These are phyloP conservation scores for Yamadazyma oceani DNA, from an alignment of 1,139 yeast genomes.

Conservation along the genomic window DNA sequence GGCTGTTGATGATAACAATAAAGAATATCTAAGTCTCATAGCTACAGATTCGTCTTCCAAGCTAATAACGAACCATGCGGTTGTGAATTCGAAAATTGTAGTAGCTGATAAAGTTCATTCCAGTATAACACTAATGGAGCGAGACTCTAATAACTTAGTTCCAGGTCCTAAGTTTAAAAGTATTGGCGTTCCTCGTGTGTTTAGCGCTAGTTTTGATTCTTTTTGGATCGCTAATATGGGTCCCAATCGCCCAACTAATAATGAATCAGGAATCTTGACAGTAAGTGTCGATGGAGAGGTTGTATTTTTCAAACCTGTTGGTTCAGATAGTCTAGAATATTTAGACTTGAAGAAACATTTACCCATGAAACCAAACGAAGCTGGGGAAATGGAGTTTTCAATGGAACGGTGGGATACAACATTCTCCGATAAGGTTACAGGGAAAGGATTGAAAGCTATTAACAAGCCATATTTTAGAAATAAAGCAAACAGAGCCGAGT, in stretches of 20 bases:
- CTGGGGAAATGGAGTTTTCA: slow-evolving; percentile 8
- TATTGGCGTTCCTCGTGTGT: slow-evolving; percentile 46
- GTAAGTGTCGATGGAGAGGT: slow-evolving; percentile 55
- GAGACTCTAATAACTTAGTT: slow-evolving; percentile 10
- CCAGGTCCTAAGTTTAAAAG: slow-evolving; percentile 18
- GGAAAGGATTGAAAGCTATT: slow-evolving; percentile 39
- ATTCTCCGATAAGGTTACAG: slow-evolving; percentile 38
- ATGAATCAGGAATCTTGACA: slow-evolving; percentile 28
- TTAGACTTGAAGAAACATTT: slow-evolving; percentile 11
- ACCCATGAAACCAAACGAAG: slow-evolving; percentile 4
- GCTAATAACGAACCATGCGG: slow-evolving; percentile 38
- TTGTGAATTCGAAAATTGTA: slow-evolving; percentile 26
- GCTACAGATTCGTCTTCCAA: slow-evolving; percentile 40
- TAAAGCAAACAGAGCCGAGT: slow-evolving; percentile 24
- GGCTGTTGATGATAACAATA: slow-evolving; percentile 4
- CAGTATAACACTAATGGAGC: slow-evolving; percentile 30
- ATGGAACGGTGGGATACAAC: slow-evolving; percentile 31
- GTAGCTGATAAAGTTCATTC: slow-evolving; percentile 47
- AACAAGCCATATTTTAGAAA: slow-evolving; percentile 40
- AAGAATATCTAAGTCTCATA: slow-evolving; percentile 15
- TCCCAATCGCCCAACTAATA: slow-evolving; percentile 1
- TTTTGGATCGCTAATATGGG: slow-evolving; percentile 29
- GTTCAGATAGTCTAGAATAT: slow-evolving; percentile 15
- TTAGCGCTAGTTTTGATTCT: slow-evolving; percentile 26
- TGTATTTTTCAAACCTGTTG: slow-evolving; percentile 23